Base-by-base conservation (phyloP, 257 asterid species). In the Hygrophila difformis region DNA sequence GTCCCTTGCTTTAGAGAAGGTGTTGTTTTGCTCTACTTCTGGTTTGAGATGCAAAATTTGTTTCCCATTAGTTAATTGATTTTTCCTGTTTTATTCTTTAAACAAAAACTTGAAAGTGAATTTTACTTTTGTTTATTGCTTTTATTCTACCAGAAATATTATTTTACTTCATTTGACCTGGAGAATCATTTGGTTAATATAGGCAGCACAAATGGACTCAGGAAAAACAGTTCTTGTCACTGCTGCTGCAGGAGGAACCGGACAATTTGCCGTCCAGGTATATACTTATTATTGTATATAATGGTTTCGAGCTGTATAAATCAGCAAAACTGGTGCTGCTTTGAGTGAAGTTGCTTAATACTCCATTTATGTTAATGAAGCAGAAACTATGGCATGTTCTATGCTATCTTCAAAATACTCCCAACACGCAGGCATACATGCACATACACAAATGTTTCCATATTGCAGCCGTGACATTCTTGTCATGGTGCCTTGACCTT, bases 191-290 rank as follows among this genome's bases (percentile, higher is more conserved):
- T 56, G 34, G 42, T 51, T 46, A 18, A 47, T 41, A 55, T 54
- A 89, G 98, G 87, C 93, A 47, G 96, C 92, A 65, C 94, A 65
- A 61, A 75, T 82, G 92, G 96, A 64, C 43, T 75, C 92, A 0
- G 94, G 94, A 47, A 85, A 82, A 74, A 65, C 79, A 46, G 96
- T 89, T 60, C 93, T 89, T 18, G 94, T 89, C 59, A 89, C 96
- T 44, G 98, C 96, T 37, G 98, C 98, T 64, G 98, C 96, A 39
- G 98, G 96, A 56, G 98, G 96, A 35, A 89, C 98, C 19, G 98
- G 96, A 60, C 96, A 89, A 70, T 89, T 89, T 70, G 96, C 98
- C 2, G 96, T 89, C 58, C 98, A 89, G 98, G 96, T 89, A 75
- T 14, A 33, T n/a, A n/a, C n/a, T n/a, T n/a, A n/a, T n/a, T n/a